Evolutionary conservation across 768 basidiomycete species (phyloP).

Genomic region (Mycena haematopus): DNA sequence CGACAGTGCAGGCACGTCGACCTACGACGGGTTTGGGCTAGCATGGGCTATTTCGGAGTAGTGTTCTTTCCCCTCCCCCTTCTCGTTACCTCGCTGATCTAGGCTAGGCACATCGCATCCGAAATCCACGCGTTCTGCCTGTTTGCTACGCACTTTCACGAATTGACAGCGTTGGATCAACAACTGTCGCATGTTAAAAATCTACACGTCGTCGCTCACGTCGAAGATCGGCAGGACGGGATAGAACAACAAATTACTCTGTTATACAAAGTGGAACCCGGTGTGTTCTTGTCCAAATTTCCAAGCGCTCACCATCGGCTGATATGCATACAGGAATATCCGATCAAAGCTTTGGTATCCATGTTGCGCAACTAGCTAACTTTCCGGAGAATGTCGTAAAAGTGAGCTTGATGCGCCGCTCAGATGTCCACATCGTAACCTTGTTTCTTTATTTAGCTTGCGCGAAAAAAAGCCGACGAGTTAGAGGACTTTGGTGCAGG

Average conservation of each 20-base stretch:
- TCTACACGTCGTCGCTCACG: slow-evolving; percentile 94
- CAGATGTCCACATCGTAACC: neutral
- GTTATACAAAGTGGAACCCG: slow-evolving; percentile 93
- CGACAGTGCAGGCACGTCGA: slow-evolving; percentile 75
- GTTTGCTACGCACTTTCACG: slow-evolving; percentile 98
- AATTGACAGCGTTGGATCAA: slow-evolving; percentile 91
- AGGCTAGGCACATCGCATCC: slow-evolving; percentile 84
- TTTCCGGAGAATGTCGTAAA: slow-evolving; percentile 95
- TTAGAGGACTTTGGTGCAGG: slow-evolving; percentile 82
- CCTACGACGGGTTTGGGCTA: slow-evolving; percentile 96
- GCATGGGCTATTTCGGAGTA: slow-evolving; percentile 99
- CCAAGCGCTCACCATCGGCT: neutral
- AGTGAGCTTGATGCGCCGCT: slow-evolving; percentile 48
- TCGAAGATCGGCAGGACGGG: slow-evolving; percentile 73
- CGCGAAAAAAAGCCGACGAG: slow-evolving; percentile 95
- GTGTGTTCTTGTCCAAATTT: slow-evolving; percentile 47
- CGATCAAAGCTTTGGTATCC: slow-evolving; percentile 98
- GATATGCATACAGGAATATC: slow-evolving; percentile 66
- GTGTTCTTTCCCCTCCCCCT: slow-evolving; percentile 30
- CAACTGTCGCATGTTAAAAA: slow-evolving; percentile 90
- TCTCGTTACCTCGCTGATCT: slow-evolving; percentile 7
- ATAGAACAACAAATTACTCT: slow-evolving; percentile 85
- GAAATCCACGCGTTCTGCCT: slow-evolving; percentile 93
- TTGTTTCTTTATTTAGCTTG: slow-evolving; percentile 43
- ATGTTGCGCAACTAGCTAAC: slow-evolving; percentile 96